Evolutionary conservation across 2,329 filamentous ascomycete species (phyloP), one percentile per base, ranked within the genome.

Genomic region (Thielaviopsis populi): DNA sequence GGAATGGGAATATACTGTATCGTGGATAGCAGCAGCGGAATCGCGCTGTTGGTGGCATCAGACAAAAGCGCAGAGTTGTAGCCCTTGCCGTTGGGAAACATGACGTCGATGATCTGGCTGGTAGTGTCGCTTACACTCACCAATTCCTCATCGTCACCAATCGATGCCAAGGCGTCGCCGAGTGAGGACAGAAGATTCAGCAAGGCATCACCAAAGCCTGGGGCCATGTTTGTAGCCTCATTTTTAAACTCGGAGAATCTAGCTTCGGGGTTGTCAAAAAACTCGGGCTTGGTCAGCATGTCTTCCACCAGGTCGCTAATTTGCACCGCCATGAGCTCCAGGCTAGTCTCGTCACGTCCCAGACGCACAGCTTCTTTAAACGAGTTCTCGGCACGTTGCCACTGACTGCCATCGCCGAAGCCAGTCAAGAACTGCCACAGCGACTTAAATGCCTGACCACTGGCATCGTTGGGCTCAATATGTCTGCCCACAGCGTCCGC

Each of bases 1-100:
- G 91, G 91, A 62, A 97, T 94, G 0, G 92, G 92, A 3, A 97
- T 77, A 73, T 90, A 91, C 72, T 96, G 91, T 40, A 97, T 79
- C 1, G 83, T 83, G 68, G 89, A 80, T 65, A 96, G 81, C 3
- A 91, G 70, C 13, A 90, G 76, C 0, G 92, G 92, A 4, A 94
- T 78, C 71, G 96, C 91, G 13, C 92, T 83, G 66, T 92, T 87
- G 68, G 90, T 79, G 2, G 83, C 77, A 71, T 97, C 92, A 1
- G 83, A 79, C 3, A 94, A 75, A 1, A 97, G 78, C 33, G 90
- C 86, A 0, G 78, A 76, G 70, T 91, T 92, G 22, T 83, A 79
- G 62, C 83, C 48, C 2, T 80, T 74, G 65, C 87, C 80, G 0
- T 78, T 74, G 0, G 86, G 86, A 1, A 85, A 91, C 0, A 95